Percentiles rank a stretch among this genome's conserved stretches.
Conservation (phyloP, 2,329 filamentous ascomycete genomes). For the Dothiorella sarmentorum region DNA sequence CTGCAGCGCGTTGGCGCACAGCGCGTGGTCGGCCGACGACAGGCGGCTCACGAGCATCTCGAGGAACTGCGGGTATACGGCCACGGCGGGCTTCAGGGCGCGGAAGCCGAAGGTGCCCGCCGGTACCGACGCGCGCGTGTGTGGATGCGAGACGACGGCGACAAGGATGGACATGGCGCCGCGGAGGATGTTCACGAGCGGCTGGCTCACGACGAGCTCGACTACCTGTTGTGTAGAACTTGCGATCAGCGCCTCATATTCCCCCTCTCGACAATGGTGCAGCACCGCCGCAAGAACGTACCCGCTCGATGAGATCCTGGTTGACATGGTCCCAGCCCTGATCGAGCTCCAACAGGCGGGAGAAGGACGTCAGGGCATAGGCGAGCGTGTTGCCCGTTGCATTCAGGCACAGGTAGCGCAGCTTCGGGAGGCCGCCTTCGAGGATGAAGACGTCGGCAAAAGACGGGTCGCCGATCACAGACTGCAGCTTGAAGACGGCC, state of each 20-base stretch:
- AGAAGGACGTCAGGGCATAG: conserved; percentile 87
- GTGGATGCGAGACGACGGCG: conserved; percentile 83
- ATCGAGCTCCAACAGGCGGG: conserved; percentile 85
- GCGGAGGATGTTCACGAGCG: conserved; percentile 92
- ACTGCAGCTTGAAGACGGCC: conserved; percentile 97
- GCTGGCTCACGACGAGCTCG: conserved; percentile 89
- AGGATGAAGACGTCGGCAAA: conserved; percentile 96
- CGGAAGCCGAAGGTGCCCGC: conserved; percentile 75
- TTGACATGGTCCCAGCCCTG: conserved; percentile 95
- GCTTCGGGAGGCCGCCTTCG: conserved; percentile 75
- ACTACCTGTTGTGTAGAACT: conserved; percentile 60
- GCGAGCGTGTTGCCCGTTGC: conserved; percentile 91
- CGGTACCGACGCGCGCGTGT: conserved; percentile 52
- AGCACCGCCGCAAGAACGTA: conserved; percentile 29
- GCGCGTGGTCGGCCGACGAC: conserved; percentile 87
- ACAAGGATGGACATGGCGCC: conserved; percentile 97
- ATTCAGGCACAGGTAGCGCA: conserved; percentile 79
- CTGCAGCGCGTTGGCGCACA: conserved; percentile 93
- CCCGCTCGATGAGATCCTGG: conserved; percentile 65
- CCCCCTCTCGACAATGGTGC: background rate
- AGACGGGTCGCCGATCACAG: conserved; percentile 88
- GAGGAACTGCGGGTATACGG: conserved; percentile 88
- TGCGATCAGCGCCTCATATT: background rate
- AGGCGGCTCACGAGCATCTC: conserved; percentile 90
- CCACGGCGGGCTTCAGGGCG: conserved; percentile 86